Percentiles rank a stretch among this genome's conserved stretches.
Conservation (phyloP, 345 rosid species). For the Barbarea vulgaris region DNA sequence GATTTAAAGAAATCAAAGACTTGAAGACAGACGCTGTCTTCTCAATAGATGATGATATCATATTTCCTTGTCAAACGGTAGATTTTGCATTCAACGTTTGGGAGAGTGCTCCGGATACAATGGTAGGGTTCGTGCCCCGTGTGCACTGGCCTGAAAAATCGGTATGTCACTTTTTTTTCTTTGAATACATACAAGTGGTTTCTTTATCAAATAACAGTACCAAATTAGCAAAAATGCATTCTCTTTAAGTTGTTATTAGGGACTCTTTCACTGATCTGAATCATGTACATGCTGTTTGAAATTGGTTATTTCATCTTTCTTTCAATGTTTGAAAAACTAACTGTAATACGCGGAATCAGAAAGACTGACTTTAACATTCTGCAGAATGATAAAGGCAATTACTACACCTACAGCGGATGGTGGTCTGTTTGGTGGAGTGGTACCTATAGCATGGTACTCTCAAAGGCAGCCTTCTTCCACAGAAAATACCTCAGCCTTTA, state of each 20-base stretch:
- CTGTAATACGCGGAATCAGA: neutral
- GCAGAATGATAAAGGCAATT: constrained; percentile 59
- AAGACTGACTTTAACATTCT: constrained; percentile 10
- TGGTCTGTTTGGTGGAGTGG: constrained; percentile 99
- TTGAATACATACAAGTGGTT: neutral
- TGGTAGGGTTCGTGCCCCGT: constrained; percentile 98
- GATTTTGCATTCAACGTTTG: constrained; percentile 91
- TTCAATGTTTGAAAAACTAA: neutral
- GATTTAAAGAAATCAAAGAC: constrained; percentile 81
- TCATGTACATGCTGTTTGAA: neutral
- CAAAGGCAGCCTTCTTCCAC: constrained; percentile 98
- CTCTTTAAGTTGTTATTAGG: neutral
- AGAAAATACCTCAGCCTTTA: constrained; percentile 81
- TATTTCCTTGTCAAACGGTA: constrained; percentile 83
- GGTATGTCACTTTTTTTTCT: constrained; percentile 45
- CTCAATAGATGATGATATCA: constrained; percentile 88
- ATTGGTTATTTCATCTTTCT: neutral
- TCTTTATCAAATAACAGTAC: neutral
- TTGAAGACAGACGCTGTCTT: constrained; percentile 85
- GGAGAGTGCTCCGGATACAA: constrained; percentile 82
- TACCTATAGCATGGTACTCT: constrained; percentile 89
- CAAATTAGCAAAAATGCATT: neutral
- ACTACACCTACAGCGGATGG: constrained; percentile 84
- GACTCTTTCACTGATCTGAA: neutral
- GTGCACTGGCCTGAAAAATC: constrained; percentile 66